Evolutionary conservation across 495 filamentous ascomycete species (phyloP).

Genomic region (Aspergillus leporis): DNA sequence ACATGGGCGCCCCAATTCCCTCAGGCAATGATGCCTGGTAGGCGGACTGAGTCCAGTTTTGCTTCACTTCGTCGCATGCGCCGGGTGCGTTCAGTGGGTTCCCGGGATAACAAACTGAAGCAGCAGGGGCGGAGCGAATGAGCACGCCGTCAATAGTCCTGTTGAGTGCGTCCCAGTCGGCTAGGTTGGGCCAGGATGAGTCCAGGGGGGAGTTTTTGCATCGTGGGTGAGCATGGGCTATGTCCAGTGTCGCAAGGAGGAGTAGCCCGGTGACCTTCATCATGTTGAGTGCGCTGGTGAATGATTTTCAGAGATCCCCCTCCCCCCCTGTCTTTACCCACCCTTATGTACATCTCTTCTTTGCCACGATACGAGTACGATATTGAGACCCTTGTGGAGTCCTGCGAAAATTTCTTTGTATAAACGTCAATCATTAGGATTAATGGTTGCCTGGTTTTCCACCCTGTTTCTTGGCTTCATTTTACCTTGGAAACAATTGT

Average conservation of each 20-base stretch:
- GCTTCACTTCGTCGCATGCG: constrained; percentile 22
- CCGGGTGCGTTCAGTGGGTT: constrained; percentile 21
- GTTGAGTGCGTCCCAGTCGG: constrained; percentile 31
- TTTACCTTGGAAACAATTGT: too few relatives aligned
- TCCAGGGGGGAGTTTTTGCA: constrained; percentile 26
- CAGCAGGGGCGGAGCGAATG: constrained; percentile 22
- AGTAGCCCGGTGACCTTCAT: too few relatives aligned
- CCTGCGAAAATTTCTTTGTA: too few relatives aligned
- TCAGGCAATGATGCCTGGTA: constrained; percentile 27
- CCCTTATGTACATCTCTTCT: too few relatives aligned
- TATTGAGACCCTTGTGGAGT: too few relatives aligned
- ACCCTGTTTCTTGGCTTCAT: too few relatives aligned
- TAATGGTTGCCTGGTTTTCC: too few relatives aligned
- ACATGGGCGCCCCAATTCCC: constrained; percentile 24
- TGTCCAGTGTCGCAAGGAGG: background rate
- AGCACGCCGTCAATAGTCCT: constrained; percentile 22
- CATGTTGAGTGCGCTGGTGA: too few relatives aligned
- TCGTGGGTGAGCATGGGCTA: background rate
- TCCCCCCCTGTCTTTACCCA: too few relatives aligned
- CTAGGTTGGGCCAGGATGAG: constrained; percentile 25
- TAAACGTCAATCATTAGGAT: too few relatives aligned
- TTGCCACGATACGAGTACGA: too few relatives aligned
- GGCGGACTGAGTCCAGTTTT: constrained; percentile 22
- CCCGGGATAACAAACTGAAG: constrained; percentile 28
- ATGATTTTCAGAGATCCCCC: too few relatives aligned